Evolutionary conservation across 2,329 filamentous ascomycete genomes (phyloP), one percentile per base, ranked within the genome.

Genomic region (Colletotrichum gloeosporioides): DNA sequence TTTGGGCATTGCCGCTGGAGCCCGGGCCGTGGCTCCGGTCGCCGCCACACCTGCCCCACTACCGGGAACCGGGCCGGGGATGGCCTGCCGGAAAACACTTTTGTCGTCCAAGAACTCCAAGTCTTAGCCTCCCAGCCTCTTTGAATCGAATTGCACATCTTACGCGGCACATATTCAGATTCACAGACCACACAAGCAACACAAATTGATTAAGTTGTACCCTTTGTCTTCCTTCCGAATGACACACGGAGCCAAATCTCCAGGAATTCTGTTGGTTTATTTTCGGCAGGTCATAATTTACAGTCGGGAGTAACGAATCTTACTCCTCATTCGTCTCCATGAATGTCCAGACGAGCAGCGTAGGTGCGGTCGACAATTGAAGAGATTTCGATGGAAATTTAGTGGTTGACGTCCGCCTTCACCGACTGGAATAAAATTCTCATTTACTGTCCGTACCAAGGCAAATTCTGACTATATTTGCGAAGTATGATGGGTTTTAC

Each of bases 201-300:
- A 25, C 0, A 25, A 55, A 55, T 25, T 25, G 0, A 25, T 7
- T 1, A 1, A 15, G n/a, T 8, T 22, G 25, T 15, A 22, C n/a
- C n/a, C 34, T 55, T 25, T 55, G n/a, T 25, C n/a, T 55, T 9
- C 49, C n/a, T 55, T 25, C 18, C 10, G 49, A 25, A 8, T 25
- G 49, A 3, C 22, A 8, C 22, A 55, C n/a, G 22, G n/a, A 55
- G 49, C 49, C n/a, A 55, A 55, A 25, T 25, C 49, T 55, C n/a
- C n/a, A 55, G 9, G 49, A 25, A 55, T 55, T 7, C 13, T 15
- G 49, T 25, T 55, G 0, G 2, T 36, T 36, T 55, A 55, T 25
- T 0, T 25, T 18, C 18, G 49, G n/a, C 5, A 55, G 49, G 49
- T 55, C n/a, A 55, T 25, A 4, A 25, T 55, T 3, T n/a, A n/a